phyloP scores from a whole-genome alignment of 495 filamentous ascomycete species.

The Xylaria intraflava region DNA sequence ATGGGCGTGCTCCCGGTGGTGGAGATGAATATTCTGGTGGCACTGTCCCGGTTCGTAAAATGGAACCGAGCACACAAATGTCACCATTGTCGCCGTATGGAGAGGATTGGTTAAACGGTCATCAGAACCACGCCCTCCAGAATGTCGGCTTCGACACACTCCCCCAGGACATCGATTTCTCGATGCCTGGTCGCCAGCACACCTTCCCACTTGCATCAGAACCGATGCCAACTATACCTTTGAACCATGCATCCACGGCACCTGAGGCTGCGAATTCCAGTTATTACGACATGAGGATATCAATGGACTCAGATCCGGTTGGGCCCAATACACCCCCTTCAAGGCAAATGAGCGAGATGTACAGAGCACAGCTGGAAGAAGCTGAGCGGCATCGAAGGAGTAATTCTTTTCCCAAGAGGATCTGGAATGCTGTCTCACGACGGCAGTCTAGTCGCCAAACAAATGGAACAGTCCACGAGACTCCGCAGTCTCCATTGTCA shows the following conservation, averaged over 20 bases:
- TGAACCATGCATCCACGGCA: slow-evolving; percentile 14
- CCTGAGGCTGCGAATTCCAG: slow-evolving; percentile 26
- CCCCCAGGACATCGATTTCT: slow-evolving; percentile 22
- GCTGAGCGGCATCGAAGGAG: slow-evolving; percentile 20
- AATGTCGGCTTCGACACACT: slow-evolving; percentile 15
- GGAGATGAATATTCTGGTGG: slow-evolving; percentile 17
- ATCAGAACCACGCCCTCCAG: slow-evolving; percentile 11
- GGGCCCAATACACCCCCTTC: slow-evolving; percentile 17
- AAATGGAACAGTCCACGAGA: slow-evolving; percentile 6
- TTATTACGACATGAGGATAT: slow-evolving; percentile 30
- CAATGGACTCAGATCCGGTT: slow-evolving; percentile 24
- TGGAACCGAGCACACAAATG: slow-evolving; percentile 13
- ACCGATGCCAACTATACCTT: slow-evolving; percentile 11
- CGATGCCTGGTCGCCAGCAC: slow-evolving; percentile 18
- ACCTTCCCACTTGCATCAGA: slow-evolving; percentile 11
- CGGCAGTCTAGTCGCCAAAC: slow-evolving; percentile 25
- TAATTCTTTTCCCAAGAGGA: slow-evolving; percentile 20
- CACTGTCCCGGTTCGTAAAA: slow-evolving; percentile 6
- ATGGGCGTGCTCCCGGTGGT: slow-evolving; percentile 8
- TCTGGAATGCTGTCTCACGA: slow-evolving; percentile 25
- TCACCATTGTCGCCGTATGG: slow-evolving; percentile 10
- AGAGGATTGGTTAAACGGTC: slow-evolving; percentile 13
- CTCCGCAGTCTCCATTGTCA: slow-evolving; percentile 15
- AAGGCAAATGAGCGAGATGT: slow-evolving; percentile 25
- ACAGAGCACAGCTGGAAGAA: slow-evolving; percentile 23